Evolutionary conservation across 2,329 filamentous ascomycete species (phyloP), one percentile per base, ranked within the genome.

Genomic region (Fusarium udum): DNA sequence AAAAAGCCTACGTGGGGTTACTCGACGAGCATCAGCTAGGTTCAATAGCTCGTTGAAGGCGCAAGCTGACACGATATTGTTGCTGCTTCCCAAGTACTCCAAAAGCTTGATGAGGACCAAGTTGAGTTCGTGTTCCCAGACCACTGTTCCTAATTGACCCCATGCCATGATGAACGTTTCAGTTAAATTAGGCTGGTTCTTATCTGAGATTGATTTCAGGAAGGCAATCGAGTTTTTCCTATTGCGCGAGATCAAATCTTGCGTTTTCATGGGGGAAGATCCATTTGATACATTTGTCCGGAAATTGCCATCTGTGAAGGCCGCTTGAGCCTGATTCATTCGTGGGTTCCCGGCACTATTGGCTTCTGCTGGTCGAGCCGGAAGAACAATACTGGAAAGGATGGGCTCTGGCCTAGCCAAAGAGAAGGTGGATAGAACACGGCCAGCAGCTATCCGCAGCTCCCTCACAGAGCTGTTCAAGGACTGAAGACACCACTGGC

Each of bases 111-210:
- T 87, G 36, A 99, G 85, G 28, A 96, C 92, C 59, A 98, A 89
- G 75, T 96, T 96, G 62, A 97, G 88, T 79, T 97, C 94, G 71
- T 95, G 91, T 70, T 96, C 93, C 22, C 90, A 88, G 49, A 93
- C 92, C 15, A 92, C 87, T 64, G 90, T 92, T 69, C 94, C 95
- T 55, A 97, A 86, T 78, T 94, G 92, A n/a, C 93, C 92, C 89
- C 95, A 95, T 20, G 93, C 92, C 82, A 96, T 85, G 64, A 98
- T 92, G 72, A 93, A 92, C 24, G 94, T 95, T 81, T 98, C 95
- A 57, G 95, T 92, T 49, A 95, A 84, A 67, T 90, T 87, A 10
- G 91, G 82, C 13, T 90, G 85, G 61, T 91, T 89, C 64, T 91
- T 91, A 52, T 93, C 91, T 2, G 92, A 93, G 16, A 97, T 85